Percentiles rank a stretch among this genome's conserved stretches.
Evolutionary conservation across 2,329 filamentous ascomycete species (phyloP).

Genomic region (Endocalyx cinctus): DNA sequence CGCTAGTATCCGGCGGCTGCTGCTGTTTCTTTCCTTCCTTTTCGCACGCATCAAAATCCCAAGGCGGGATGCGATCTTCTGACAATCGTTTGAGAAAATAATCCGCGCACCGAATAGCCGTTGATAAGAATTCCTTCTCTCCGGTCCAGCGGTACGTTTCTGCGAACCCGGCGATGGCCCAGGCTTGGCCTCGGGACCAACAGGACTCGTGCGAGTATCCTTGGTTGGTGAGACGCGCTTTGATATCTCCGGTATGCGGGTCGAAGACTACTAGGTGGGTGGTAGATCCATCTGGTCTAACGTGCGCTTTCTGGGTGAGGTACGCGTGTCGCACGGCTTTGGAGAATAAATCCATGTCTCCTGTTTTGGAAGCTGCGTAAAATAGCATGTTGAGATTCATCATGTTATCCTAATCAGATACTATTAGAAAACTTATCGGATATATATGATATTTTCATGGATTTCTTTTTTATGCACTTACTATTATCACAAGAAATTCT

Average conservation of each 20-base stretch:
- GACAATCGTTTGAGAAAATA: slow-evolving; percentile 39
- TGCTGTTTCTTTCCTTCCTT: slow-evolving; percentile 13
- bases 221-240: slow-evolving; percentile 42
- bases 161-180: slow-evolving; percentile 43
- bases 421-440: too few species aligned
- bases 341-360: slow-evolving; percentile 24
- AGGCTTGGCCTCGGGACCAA: slow-evolving; percentile 45
- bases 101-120: slow-evolving; percentile 37
- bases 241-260: slow-evolving; percentile 31
- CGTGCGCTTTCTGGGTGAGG: slow-evolving; percentile 33
- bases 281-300: slow-evolving; percentile 33
- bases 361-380: slow-evolving; percentile 31
- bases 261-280: slow-evolving; percentile 44
- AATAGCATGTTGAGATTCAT: slow-evolving; percentile 40
- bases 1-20: slow-evolving; percentile 31
- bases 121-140: slow-evolving; percentile 35
- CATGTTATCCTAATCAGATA: slow-evolving; percentile 29
- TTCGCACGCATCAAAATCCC: slow-evolving; percentile 41
- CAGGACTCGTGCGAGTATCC: slow-evolving; percentile 38
- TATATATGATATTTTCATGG: too few species aligned
- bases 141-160: slow-evolving; percentile 43
- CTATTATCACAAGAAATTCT: slow-evolving; percentile 38
- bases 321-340: slow-evolving; percentile 35
- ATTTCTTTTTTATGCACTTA: too few species aligned
- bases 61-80: slow-evolving; percentile 36